These are phyloP conservation scores for Acanthamoeba culbertsoni DNA, from an alignment of 208 protist species.

Conservation along the genomic window DNA sequence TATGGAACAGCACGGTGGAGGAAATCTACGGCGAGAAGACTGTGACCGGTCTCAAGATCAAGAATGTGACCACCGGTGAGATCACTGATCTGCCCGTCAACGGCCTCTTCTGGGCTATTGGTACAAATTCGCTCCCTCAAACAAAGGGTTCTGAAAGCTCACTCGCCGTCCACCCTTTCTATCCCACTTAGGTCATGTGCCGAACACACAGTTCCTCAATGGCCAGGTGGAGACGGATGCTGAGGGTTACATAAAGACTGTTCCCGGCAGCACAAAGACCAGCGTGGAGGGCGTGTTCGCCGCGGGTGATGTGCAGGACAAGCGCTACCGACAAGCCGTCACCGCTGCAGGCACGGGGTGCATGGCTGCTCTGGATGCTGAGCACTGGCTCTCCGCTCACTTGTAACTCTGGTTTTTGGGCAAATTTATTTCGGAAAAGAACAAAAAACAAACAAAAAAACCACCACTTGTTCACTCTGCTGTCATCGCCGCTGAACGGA, in stretches of 20 bases:
- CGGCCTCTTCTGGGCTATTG: conserved; percentile 88
- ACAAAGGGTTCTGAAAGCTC: not conserved
- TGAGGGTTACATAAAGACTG: conserved; percentile 83
- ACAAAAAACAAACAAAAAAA: not conserved
- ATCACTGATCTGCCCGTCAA: conserved; percentile 40
- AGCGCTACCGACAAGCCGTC: conserved; percentile 87
- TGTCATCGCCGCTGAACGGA: not conserved
- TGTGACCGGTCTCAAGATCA: conserved; percentile 49
- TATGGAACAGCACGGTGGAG: conserved; percentile 75
- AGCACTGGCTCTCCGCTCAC: conserved; percentile 79
- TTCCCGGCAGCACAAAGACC: not conserved
- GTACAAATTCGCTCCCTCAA: not conserved
- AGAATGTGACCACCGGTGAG: conserved; percentile 42
- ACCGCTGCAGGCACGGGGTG: conserved; percentile 87
- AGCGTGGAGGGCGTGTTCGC: conserved; percentile 86
- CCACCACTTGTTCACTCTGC: not conserved
- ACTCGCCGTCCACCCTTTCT: not conserved
- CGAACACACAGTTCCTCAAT: conserved; percentile 82
- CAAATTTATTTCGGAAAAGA: not conserved
- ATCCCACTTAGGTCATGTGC: conserved; percentile 80
- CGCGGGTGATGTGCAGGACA: conserved; percentile 85
- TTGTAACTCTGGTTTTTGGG: not conserved
- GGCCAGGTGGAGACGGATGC: conserved; percentile 78
- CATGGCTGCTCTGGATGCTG: conserved; percentile 86
- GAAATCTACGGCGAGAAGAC: conserved; percentile 70